A percentile compares a stretch with the other conserved stretches of the same genome.
Conservation (phyloP, 768 basidiomycete species). For the Hericium erinaceus region DNA sequence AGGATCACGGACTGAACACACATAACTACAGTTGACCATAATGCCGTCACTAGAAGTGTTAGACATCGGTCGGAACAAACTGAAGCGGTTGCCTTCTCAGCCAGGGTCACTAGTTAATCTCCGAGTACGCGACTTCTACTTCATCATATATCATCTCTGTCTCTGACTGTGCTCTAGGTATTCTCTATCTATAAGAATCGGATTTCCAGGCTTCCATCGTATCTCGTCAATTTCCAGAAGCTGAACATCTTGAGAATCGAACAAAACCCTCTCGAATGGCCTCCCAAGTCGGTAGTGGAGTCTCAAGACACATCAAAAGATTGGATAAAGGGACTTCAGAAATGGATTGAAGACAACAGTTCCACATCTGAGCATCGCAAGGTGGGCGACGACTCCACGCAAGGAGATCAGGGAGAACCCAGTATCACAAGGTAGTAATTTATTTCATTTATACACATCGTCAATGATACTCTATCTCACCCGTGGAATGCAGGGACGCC, state of each 20-base stretch:
- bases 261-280: slow-evolving; percentile 93
- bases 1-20: not conserved
- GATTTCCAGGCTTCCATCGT: slow-evolving; percentile 68
- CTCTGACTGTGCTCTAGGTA: slow-evolving; percentile 39
- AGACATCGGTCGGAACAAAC: slow-evolving; percentile 89
- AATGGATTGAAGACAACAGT: slow-evolving; percentile 61
- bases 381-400: slow-evolving; percentile 40
- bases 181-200: slow-evolving; percentile 84
- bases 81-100: slow-evolving; percentile 67
- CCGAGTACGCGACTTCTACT: slow-evolving; percentile 35
- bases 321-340: slow-evolving; percentile 65
- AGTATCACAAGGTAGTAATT: slow-evolving; percentile 32
- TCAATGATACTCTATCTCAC: too few relatives aligned
- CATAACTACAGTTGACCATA: slow-evolving; percentile 52
- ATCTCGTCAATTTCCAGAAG: slow-evolving; percentile 61
- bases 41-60: slow-evolving; percentile 88
- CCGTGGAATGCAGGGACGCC: not conserved
- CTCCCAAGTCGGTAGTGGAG: slow-evolving; percentile 52
- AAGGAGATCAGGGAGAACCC: slow-evolving; percentile 30
- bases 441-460: slow-evolving; percentile 20
- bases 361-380: slow-evolving; percentile 24
- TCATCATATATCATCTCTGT: not conserved
- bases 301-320: slow-evolving; percentile 44
- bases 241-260: slow-evolving; percentile 80
- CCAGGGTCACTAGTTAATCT: slow-evolving; percentile 75